Base-by-base conservation (phyloP, 768 basidiomycete genomes). In the Cantharellus anzutake region DNA sequence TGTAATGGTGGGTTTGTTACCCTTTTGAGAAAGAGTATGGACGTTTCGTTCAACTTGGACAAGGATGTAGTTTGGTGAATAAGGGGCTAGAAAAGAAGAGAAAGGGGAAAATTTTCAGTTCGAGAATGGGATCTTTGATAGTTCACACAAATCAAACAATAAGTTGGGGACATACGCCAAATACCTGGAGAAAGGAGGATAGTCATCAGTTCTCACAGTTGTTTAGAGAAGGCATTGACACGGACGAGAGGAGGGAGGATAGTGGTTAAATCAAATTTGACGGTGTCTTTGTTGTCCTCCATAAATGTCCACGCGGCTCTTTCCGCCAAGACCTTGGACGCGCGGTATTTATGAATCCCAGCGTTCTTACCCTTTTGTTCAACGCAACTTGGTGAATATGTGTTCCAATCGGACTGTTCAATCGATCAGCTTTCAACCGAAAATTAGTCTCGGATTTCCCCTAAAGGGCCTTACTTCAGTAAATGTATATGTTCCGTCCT, bases 261-360 rank as follows among this genome's bases (percentile, higher is more conserved):
- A 16, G 42, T 56, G 14, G 41, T 39, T 4, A 59, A 14, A 48
- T 59, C 58, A 34, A 59, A 59, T 29, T 5, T 14, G 34, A 59
- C 34, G 4, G 4, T n/a, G 4, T 11, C 58, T 48, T 61, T 61
- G 29, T 61, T 59, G 20, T 50, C 48, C 48, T 58, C 42, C 5
- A 61, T 35, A 39, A 61, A 61, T 4, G 58, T 55, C 61, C 61
- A 61, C n/a, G 61, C 61, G 5, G 59, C 61, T 5, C 59, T n/a
- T 51, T 61, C 61, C 20, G 61, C 61, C 3, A 59, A 29, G 38
- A 61, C 61, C 39, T 11, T 29, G 44, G 11, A 48, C 44, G 44
- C 29, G 29, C 44, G 44, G 44, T 48, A 48, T 48, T 11, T 29
- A 48, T 48, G 44, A 29, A 59, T 48, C 44, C 44, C 44, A 11